Base-by-base conservation (phyloP, 1,284 basidiomycete species). In the Chiua sp. region DNA sequence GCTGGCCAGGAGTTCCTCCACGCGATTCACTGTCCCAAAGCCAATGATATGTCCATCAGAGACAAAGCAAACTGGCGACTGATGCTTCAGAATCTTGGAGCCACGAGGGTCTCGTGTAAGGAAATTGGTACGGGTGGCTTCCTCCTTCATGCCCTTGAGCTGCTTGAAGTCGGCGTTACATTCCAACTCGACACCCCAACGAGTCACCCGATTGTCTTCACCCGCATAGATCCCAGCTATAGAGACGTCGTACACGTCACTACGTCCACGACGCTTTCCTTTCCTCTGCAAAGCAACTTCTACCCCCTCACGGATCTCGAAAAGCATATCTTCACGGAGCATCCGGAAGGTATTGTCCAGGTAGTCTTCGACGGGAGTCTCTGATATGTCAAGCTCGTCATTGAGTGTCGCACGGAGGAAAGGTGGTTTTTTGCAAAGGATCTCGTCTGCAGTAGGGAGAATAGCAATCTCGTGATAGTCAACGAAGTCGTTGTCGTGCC, bases 261-360 rank as follows among this genome's bases (percentile, higher is more conserved):
- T 80, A 4, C 80, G 75, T 0, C 82, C 81, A 4, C 81, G 75
- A 51, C 75, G 77, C 15, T 71, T 81, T 68, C 83, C 77, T 10
- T 83, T 82, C 71, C 77, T 76, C 12, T 75, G 75, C 3, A 75
- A 61, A 1, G 75, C 77, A 18, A 81, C 75, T 51, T 80, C 77
- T 8, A 88, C 64, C 63, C 88, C 87, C 23, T 90, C 88, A 26
- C 79, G 78, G 68, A 90, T 78, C 65, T 90, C 86, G 62, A 81
- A 76, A 3, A 89, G 61, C 84, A 90, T 86, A 57, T 90, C 88
- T 65, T 89, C 88, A 4, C 88, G 74, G 13, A 88, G 69, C 12
- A 90, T 74, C 12, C 88, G 81, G 65, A 86, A 90, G 58, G 86
- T 86, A 57, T 87, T 87, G 62, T 89, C 87, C 8, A 89, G 73